Conservation (phyloP, 345 rosid species). For the Hypericum perforatum region DNA sequence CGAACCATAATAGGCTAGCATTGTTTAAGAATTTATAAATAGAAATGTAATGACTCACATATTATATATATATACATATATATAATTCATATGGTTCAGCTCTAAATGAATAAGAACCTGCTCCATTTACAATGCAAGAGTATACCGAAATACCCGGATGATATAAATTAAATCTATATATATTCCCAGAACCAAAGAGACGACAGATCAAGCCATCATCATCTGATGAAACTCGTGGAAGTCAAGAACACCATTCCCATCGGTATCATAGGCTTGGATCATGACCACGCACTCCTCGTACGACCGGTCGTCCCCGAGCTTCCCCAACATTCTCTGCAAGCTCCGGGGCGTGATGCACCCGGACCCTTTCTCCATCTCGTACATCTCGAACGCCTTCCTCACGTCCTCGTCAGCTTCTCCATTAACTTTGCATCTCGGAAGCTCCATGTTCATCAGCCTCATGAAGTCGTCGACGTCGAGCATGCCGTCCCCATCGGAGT, state of each 20-base stretch:
- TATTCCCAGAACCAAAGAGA: too few relatives aligned
- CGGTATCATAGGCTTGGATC: constrained; percentile 62
- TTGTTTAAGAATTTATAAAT: too few relatives aligned
- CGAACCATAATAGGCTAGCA: too few relatives aligned
- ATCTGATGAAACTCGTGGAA: constrained; percentile 70
- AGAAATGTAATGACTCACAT: too few relatives aligned
- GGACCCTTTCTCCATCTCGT: constrained; percentile 61
- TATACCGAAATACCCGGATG: too few relatives aligned
- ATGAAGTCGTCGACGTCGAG: constrained; percentile 58
- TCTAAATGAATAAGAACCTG: too few relatives aligned
- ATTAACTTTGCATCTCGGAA: too few relatives aligned
- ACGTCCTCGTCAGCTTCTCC: constrained; percentile 41
- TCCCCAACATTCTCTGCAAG: constrained; percentile 59
- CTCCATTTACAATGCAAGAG: too few relatives aligned
- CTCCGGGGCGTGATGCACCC: constrained; percentile 76
- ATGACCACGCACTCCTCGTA: constrained; percentile 63
- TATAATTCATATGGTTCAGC: too few relatives aligned
- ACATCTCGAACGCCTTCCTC: constrained; percentile 75
- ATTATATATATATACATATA: too few relatives aligned
- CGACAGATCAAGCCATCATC: constrained; percentile 30
- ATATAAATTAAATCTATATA: too few relatives aligned
- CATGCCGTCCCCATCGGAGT: constrained; percentile 53
- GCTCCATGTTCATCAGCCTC: constrained; percentile 33
- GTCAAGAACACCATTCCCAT: constrained; percentile 82
- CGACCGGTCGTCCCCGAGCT: constrained; percentile 59